These are phyloP conservation scores for Moringa oleifera DNA, from an alignment of 345 rosid species.

Conservation along the genomic window DNA sequence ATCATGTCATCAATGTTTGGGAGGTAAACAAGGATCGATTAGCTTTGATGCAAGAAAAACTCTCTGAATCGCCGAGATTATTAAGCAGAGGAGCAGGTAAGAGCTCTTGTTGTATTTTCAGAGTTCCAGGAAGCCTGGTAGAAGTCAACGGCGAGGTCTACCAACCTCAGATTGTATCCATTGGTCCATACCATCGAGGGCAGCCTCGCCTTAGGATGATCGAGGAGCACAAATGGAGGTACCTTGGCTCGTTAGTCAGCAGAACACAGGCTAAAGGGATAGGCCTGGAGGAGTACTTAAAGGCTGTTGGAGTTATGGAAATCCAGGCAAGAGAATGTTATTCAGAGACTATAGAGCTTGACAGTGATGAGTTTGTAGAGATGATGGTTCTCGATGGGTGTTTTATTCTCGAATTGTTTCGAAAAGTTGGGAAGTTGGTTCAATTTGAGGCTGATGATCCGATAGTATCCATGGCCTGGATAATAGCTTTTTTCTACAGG, in stretches of 20 bases:
- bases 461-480: conserved; percentile 64
- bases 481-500: conserved; percentile 59
- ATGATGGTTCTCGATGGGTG: conserved; percentile 72
- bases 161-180: conserved; percentile 61
- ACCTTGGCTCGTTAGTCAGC: conserved; percentile 38
- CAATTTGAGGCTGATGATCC: conserved; percentile 54
- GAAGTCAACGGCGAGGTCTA: conserved; percentile 55
- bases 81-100: conserved; percentile 29
- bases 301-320: conserved; percentile 34
- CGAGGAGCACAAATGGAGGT: conserved; percentile 81
- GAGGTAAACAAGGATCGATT: conserved; percentile 12
- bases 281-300: conserved; percentile 40
- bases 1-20: conserved; percentile 9
- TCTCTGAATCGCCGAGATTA: conserved; percentile 21
- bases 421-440: conserved; percentile 41
- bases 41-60: conserved; percentile 22
- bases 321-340: conserved; percentile 53
- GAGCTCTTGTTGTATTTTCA: conserved; percentile 28
- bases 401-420: conserved; percentile 56
- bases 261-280: conserved; percentile 30
- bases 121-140: conserved; percentile 36
- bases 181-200: conserved; percentile 71
- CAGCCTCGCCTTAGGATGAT: conserved; percentile 45
- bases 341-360: conserved; percentile 46
- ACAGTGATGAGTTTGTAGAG: conserved; percentile 44